phyloP scores from a whole-genome alignment of 2,329 filamentous ascomycete genomes.

The Trichoderma sp. region DNA sequence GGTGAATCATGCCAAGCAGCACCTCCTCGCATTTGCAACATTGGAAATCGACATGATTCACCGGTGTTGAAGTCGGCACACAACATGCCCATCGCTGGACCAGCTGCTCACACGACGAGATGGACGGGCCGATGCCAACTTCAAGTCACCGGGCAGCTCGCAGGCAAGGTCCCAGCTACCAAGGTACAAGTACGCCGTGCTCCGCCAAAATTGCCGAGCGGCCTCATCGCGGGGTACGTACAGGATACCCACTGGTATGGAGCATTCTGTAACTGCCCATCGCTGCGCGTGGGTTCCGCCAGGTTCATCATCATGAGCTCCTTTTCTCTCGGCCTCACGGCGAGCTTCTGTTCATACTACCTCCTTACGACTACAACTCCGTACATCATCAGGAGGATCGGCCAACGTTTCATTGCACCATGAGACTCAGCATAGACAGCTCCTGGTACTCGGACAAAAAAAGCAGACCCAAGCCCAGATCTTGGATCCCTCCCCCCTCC shows the following conservation, averaged over 20 bases:
- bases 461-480: constrained; percentile 9
- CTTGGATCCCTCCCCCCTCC: constrained; percentile 4
- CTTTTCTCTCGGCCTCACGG: neutral
- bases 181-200: constrained; percentile 1
- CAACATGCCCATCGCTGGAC: constrained; percentile 19
- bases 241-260: constrained; percentile 11
- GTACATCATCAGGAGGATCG: too few relatives aligned
- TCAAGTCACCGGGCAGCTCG: neutral
- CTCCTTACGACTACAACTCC: too few relatives aligned
- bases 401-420: neutral
- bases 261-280: constrained; percentile 22
- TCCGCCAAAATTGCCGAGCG: constrained; percentile 4
- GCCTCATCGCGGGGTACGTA: constrained; percentile 26
- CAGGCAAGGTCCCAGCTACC: too few relatives aligned
- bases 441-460: neutral
- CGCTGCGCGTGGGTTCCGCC: constrained; percentile 5
- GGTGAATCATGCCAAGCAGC: neutral
- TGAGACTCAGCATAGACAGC: neutral
- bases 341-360: neutral
- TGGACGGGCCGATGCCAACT: constrained; percentile 24
- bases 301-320: neutral
- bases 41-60: neutral
- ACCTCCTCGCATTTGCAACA: constrained; percentile 13
- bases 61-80: constrained; percentile 22
- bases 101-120: constrained; percentile 4